phyloP scores from a whole-genome alignment of 495 filamentous ascomycete genomes.

The Amphirosellinia nigrospora region DNA sequence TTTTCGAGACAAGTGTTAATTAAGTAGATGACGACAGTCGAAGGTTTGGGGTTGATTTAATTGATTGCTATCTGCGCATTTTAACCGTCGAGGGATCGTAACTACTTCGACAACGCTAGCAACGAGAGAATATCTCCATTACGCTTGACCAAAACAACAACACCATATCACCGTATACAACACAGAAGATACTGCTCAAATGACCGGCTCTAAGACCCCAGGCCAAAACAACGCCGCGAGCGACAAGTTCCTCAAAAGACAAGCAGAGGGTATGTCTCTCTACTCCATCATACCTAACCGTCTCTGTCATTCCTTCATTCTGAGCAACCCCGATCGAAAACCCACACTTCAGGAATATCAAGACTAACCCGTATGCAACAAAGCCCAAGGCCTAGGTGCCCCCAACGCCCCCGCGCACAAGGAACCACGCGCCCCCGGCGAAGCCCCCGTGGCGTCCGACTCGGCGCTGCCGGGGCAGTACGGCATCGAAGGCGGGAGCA shows the following conservation, averaged over 20 bases:
- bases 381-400: conserved; percentile 35
- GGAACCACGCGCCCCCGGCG: conserved; percentile 29
- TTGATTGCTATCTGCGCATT: background rate
- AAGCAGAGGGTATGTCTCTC: conserved; percentile 27
- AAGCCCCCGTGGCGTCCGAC: conserved; percentile 35
- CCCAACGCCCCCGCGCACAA: conserved; percentile 33
- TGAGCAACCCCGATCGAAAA: too few relatives aligned
- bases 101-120: background rate
- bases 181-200: background rate
- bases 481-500: conserved; percentile 31
- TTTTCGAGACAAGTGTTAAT: background rate
- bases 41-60: too few relatives aligned
- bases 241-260: conserved; percentile 35
- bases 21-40: background rate
- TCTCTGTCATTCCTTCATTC: too few relatives aligned
- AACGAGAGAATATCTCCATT: background rate
- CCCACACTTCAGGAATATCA: background rate
- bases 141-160: background rate
- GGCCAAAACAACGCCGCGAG: conserved; percentile 34
- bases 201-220: conserved; percentile 33
- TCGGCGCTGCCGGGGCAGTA: conserved; percentile 25
- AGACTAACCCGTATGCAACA: background rate
- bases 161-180: background rate
- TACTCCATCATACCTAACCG: background rate
- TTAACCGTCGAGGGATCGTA: background rate